phyloP scores from a whole-genome alignment of 768 basidiomycete genomes.

The Suillus fuscotomentosus region DNA sequence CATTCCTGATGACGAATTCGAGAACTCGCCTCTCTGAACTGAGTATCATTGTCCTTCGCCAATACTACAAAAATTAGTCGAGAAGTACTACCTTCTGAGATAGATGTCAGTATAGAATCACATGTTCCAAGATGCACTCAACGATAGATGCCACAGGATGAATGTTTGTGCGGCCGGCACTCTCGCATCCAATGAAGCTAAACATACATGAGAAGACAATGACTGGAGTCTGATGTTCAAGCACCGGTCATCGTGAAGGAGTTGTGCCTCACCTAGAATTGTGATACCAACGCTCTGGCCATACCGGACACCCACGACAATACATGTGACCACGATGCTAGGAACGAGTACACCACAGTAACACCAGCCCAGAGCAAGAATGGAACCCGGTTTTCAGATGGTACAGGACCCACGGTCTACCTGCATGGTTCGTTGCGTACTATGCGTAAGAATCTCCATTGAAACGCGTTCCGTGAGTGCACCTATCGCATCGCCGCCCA shows the following conservation, averaged over 20 bases:
- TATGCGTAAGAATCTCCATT: not conserved
- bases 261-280: conserved; percentile 15
- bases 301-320: conserved; percentile 54
- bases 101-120: not conserved
- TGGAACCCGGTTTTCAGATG: conserved; percentile 54
- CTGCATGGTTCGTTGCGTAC: conserved; percentile 15
- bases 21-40: conserved; percentile 14
- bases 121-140: conserved; percentile 10
- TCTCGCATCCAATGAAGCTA: conserved; percentile 67
- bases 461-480: conserved; percentile 9
- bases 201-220: conserved; percentile 63
- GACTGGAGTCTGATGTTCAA: conserved; percentile 17
- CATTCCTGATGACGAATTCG: conserved; percentile 25
- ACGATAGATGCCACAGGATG: conserved; percentile 58
- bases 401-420: conserved; percentile 52
- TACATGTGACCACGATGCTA: conserved; percentile 48
- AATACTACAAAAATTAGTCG: conserved; percentile 65
- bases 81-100: conserved; percentile 38
- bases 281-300: conserved; percentile 46
- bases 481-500: not conserved
- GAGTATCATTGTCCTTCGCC: conserved; percentile 42
- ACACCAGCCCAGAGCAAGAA: conserved; percentile 45
- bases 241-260: not conserved
- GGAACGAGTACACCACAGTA: conserved; percentile 39
- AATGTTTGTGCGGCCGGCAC: conserved; percentile 56